Percentiles rank a stretch among this genome's conserved stretches.
These are phyloP conservation scores for Tetraselmis striata DNA, from an alignment of 139 green algal genomes.

Conservation along the genomic window DNA sequence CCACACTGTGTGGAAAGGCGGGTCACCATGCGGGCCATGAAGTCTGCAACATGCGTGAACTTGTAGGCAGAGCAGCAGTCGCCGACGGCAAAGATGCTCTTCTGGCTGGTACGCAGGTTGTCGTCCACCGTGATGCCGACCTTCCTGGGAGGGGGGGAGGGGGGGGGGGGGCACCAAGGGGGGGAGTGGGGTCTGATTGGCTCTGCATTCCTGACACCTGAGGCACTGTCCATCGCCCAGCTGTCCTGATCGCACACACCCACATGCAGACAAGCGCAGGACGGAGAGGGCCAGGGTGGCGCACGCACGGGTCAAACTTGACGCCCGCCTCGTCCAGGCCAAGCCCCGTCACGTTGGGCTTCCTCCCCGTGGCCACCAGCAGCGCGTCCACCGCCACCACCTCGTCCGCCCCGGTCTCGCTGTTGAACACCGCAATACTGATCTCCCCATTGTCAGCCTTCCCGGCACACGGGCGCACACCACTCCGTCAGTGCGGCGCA, in stretches of 20 bases:
- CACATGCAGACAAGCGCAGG: too few relatives aligned
- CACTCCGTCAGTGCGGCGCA: too few relatives aligned
- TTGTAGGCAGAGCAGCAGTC: constrained; percentile 26
- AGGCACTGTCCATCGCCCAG: too few relatives aligned
- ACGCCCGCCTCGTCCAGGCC: constrained; percentile 20
- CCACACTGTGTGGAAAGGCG: too few relatives aligned
- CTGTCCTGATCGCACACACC: too few relatives aligned
- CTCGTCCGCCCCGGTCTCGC: constrained; percentile 1
- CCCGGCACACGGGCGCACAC: too few relatives aligned
- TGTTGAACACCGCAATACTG: constrained; percentile 4
- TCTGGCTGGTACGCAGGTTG: constrained; percentile 15
- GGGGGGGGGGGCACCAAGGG: too few relatives aligned
- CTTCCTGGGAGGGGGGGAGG: too few relatives aligned
- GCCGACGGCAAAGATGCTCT: constrained; percentile 21
- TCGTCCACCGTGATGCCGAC: too few relatives aligned
- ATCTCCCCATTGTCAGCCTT: constrained; percentile 6
- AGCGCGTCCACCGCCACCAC: constrained; percentile 18
- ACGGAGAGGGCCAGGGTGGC: too few relatives aligned
- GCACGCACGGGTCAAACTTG: constrained; percentile 15
- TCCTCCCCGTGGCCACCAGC: constrained; percentile 20
- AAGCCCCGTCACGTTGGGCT: constrained; percentile 18
- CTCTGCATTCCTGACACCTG: too few relatives aligned
- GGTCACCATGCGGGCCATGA: constrained; percentile 25
- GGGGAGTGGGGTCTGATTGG: too few relatives aligned
- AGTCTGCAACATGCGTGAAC: constrained; percentile 33